phyloP scores from a whole-genome alignment of 371 early-diverging fungal genomes.

The Mortierella sp. region DNA sequence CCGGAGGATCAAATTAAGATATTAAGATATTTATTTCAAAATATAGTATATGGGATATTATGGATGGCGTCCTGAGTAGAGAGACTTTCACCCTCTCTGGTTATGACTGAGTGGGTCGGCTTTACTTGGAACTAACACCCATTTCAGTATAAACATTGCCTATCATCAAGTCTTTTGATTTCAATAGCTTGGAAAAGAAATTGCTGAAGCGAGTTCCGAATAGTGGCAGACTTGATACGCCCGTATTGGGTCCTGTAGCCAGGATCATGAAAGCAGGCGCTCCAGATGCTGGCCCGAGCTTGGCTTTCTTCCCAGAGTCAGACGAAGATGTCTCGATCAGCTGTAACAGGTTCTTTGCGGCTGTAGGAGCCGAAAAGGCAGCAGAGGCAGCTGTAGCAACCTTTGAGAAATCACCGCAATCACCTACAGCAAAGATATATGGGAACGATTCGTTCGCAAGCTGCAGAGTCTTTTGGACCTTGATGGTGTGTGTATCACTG shows the following conservation, averaged over 20 bases:
- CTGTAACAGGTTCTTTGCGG: conserved; percentile 40
- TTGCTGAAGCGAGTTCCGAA: conserved; percentile 32
- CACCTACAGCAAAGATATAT: conserved; percentile 78
- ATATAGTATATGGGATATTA: too few relatives aligned
- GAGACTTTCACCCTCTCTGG: too few relatives aligned
- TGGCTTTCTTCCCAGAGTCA: conserved; percentile 16
- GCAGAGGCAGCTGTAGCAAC: conserved; percentile 34
- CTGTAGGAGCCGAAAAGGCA: conserved; percentile 12
- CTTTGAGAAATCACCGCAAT: conserved; percentile 66
- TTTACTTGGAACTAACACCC: background rate
- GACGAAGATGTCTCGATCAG: conserved; percentile 15
- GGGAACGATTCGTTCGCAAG: conserved; percentile 67
- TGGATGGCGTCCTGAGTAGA: too few relatives aligned
- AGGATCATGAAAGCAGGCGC: conserved; percentile 30
- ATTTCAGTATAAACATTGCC: background rate
- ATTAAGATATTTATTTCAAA: too few relatives aligned
- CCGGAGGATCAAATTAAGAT: too few relatives aligned
- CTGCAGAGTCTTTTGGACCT: conserved; percentile 73
- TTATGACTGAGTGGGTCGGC: too few relatives aligned
- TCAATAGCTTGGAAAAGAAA: conserved; percentile 28
- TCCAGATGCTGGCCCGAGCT: conserved; percentile 8
- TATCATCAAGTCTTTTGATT: conserved; percentile 46
- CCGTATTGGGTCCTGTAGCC: conserved; percentile 36
- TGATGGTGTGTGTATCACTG: conserved; percentile 54
- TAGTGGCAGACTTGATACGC: conserved; percentile 30